Evolutionary conservation across 139 green algal genomes (phyloP).

Genomic region (Chlorella sp.): DNA sequence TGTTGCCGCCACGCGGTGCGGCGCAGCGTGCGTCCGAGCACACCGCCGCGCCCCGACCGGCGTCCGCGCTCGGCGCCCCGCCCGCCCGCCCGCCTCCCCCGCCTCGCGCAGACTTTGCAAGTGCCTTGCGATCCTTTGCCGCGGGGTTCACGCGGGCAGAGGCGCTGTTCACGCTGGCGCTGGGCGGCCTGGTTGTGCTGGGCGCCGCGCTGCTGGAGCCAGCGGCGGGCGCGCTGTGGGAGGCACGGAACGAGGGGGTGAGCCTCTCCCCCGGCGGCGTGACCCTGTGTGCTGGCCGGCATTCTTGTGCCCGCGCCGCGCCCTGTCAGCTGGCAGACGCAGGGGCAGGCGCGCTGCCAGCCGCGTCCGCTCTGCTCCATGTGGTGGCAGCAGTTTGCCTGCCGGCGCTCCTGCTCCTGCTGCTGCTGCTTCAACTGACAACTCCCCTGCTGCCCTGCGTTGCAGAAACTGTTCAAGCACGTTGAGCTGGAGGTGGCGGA

Average conservation of each 20-base stretch:
- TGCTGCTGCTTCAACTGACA: background rate
- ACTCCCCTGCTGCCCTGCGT: no score
- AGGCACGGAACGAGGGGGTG: constrained; percentile 20
- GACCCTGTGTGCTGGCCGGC: background rate
- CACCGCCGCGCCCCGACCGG: background rate
- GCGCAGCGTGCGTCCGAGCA: background rate
- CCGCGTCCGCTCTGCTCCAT: background rate
- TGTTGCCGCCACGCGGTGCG: background rate
- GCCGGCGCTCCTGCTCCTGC: background rate
- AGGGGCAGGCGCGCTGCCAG: background rate
- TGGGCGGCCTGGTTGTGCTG: constrained; percentile 15
- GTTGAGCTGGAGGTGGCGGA: background rate
- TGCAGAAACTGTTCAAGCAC: constrained; percentile 26
- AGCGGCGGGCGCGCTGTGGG: constrained; percentile 4
- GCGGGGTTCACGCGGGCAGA: background rate
- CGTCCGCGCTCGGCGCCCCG: background rate
- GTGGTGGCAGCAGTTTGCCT: background rate
- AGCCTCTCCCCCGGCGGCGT: background rate
- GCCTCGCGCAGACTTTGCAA: constrained; percentile 7
- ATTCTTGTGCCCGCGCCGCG: background rate
- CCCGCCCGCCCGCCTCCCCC: background rate
- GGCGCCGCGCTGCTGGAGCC: constrained; percentile 18
- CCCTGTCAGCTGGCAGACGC: background rate
- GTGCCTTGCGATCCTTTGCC: constrained; percentile 10
- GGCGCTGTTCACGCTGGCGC: background rate